Evolutionary conservation across 805 yeast genomes (phyloP).

Genomic region (Blastobotrys terrestris): DNA sequence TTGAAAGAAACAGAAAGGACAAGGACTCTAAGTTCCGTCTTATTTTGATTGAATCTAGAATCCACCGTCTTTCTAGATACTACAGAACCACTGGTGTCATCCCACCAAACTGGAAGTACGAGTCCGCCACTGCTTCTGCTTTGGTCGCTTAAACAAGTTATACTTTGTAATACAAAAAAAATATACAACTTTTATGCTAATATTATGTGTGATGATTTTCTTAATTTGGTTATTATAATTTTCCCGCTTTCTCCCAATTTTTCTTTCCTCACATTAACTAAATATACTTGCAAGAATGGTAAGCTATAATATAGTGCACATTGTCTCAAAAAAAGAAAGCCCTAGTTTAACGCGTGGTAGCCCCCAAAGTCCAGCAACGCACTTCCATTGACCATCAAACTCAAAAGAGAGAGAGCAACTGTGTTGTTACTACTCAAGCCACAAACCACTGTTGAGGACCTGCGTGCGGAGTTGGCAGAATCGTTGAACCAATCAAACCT

Average conservation of each 20-base stretch:
- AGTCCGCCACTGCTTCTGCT: conserved; percentile 99
- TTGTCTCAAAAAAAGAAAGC: background rate
- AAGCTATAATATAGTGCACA: background rate
- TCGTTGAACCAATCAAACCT: conserved; percentile 12
- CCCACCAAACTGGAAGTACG: conserved; percentile 99
- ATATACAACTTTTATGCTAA: conserved; percentile 13
- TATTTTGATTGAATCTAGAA: conserved; percentile 99
- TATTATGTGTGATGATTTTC: conserved; percentile 9
- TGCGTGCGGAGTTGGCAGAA: conserved; percentile 13
- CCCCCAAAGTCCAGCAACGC: conserved; percentile 5
- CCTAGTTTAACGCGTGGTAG: background rate
- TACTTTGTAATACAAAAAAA: background rate
- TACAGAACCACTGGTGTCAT: conserved; percentile 99
- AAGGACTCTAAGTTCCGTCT: conserved; percentile 99
- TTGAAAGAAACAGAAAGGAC: conserved; percentile 99
- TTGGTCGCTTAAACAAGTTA: conserved; percentile 73
- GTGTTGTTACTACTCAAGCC: conserved; percentile 14
- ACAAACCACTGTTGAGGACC: conserved; percentile 19
- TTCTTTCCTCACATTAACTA: conserved; percentile 8
- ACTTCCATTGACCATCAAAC: conserved; percentile 11
- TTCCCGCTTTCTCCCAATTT: conserved; percentile 9
- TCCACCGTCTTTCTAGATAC: conserved; percentile 99
- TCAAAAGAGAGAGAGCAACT: conserved; percentile 9
- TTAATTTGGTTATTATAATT: too few species aligned
- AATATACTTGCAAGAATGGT: background rate